phyloP scores from a whole-genome alignment of 345 rosid species.

The Microcos paniculata region DNA sequence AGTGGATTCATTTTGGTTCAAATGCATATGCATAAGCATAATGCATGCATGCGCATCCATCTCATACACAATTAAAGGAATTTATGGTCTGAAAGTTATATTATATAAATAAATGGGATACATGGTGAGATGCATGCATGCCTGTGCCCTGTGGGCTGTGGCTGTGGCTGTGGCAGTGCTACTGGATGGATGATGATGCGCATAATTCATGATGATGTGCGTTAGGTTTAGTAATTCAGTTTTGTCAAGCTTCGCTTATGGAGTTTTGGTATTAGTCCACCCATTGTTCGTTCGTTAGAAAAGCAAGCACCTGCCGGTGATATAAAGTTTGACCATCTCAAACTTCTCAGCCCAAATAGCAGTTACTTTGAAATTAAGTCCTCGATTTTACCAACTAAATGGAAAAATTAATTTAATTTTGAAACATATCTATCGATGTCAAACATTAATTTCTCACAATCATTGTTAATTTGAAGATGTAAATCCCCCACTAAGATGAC shows the following conservation, averaged over 20 bases:
- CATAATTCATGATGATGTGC: neutral
- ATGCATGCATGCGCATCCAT: too few species aligned
- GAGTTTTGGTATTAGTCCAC: conserved; percentile 1
- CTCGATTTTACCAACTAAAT: neutral
- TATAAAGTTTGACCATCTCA: neutral
- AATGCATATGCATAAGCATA: too few species aligned
- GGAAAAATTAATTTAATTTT: too few species aligned
- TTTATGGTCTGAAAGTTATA: too few species aligned
- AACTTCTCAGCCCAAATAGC: neutral
- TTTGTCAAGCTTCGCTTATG: neutral
- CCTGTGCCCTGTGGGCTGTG: too few species aligned
- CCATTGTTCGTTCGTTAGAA: conserved; percentile 2
- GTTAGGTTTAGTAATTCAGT: neutral
- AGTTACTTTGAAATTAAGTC: neutral
- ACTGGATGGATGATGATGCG: neutral
- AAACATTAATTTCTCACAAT: neutral
- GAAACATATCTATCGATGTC: too few species aligned
- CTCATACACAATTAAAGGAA: too few species aligned
- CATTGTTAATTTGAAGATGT: neutral
- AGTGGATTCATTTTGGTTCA: neutral
- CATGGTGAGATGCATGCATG: too few species aligned
- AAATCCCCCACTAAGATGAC: neutral
- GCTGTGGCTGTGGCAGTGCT: too few species aligned
- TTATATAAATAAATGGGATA: too few species aligned
- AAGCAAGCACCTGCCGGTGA: neutral